Evolutionary conservation across 2,329 filamentous ascomycete species (phyloP), one percentile per base, ranked within the genome.

Genomic region (Nigrospora oryzae): DNA sequence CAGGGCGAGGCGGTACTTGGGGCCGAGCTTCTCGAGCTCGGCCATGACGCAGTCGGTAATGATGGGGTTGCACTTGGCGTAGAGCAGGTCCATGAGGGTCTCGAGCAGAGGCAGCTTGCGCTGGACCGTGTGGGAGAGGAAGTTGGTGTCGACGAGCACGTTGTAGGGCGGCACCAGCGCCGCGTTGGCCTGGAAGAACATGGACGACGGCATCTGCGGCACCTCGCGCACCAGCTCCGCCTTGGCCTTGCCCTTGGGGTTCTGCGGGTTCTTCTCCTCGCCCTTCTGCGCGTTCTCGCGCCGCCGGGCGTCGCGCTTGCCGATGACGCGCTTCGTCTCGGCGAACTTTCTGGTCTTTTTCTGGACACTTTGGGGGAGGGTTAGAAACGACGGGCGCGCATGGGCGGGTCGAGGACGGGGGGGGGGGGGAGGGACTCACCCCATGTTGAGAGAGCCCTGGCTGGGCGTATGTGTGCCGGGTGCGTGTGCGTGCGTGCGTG

Each of bases 341-440:
- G 82, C 91, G 64, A 95, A 97, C 71, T 96, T 96, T 71, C 90
- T 83, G 43, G 88, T 95, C 64, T 83, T 88, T 73, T 95, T 95
- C 51, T 83, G 80, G 55, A 89, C 80, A 68, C 89, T 28, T 23
- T 23, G 19, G 23, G 23, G 23, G 8, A 10, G 23, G 5, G 23
- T 28, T 28, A 28, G 23, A 28, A 28, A 23, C 19, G 23, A 10
- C 5, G 6, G 19, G 6, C 4, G 6, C 4, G 6, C 4, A 23
- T 6, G 4, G 19, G 23, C 23, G 23, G 23, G 23, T 10, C 23
- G 23, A 7, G 10, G 2, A 7, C 2, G 23, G 8, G 23, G 23
- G 23, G 23, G 7, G 7, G 2, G 7, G 23, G 23, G 23, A 28
- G 5, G 23, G 23, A 28, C 23, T 28, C 23, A 28, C 23, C 23